Conservation (phyloP, 177 flowering plant species). For the Vitis hybrid region DNA sequence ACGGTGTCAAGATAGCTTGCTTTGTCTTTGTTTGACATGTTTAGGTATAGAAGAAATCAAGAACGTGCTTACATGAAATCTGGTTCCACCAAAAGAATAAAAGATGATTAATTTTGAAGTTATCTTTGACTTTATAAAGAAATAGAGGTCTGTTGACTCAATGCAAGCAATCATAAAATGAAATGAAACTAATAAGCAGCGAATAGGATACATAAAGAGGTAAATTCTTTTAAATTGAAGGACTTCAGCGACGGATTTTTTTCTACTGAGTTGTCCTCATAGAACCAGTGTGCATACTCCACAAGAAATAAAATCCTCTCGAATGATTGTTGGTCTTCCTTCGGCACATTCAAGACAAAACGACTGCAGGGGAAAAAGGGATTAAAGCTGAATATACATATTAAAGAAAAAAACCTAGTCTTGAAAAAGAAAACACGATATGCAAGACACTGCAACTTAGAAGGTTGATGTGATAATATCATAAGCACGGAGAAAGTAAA, state of each 20-base stretch:
- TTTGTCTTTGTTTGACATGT: too few species aligned
- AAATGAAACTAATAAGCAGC: background rate
- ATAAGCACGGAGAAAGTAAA: too few species aligned
- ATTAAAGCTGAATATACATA: background rate
- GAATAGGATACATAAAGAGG: conserved; percentile 83
- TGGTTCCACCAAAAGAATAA: too few species aligned
- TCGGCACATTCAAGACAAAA: conserved; percentile 94
- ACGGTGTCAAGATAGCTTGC: too few species aligned
- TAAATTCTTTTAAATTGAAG: conserved; percentile 86
- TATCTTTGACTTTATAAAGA: too few species aligned
- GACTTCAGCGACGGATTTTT: conserved; percentile 87
- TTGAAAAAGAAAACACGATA: background rate
- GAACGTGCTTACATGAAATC: too few species aligned
- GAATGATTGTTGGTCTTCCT: conserved; percentile 93
- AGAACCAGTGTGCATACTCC: conserved; percentile 98
- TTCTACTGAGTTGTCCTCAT: conserved; percentile 92
- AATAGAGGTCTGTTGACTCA: too few species aligned
- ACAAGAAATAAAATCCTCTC: conserved; percentile 96
- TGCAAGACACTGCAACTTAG: too few species aligned
- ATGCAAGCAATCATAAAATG: too few species aligned
- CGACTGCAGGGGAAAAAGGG: conserved; percentile 56
- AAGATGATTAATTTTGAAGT: too few species aligned
- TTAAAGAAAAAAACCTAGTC: background rate
- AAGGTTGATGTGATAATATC: too few species aligned
- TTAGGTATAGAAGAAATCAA: too few species aligned